Conservation (phyloP, 306 rosid species). For the Mimosa bimucronata region DNA sequence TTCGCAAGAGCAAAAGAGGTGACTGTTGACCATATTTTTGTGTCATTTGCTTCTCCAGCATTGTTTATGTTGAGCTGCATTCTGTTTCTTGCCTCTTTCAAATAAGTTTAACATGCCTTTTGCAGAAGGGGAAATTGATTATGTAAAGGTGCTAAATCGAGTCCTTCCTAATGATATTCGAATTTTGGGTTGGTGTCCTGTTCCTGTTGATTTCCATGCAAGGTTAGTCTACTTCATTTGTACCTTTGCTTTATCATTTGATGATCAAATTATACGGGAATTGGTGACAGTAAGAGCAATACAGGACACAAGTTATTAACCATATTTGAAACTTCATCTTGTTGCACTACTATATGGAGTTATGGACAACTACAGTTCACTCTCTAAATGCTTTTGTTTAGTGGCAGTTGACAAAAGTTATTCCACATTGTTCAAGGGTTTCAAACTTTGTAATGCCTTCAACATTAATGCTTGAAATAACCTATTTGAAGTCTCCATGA, state of each 20-base stretch:
- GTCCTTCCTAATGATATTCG: constrained; percentile 86
- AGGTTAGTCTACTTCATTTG: constrained; percentile 62
- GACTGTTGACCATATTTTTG: constrained; percentile 8
- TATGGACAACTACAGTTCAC: background rate
- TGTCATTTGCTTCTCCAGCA: background rate
- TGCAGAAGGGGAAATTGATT: constrained; percentile 83
- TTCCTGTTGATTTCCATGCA: constrained; percentile 83
- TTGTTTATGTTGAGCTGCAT: background rate
- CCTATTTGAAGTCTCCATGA: background rate
- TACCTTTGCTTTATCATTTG: constrained; percentile 33
- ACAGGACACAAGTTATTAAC: background rate
- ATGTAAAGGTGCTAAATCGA: constrained; percentile 87
- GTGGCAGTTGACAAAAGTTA: background rate
- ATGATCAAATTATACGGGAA: constrained; percentile 24
- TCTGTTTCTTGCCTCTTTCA: constrained; percentile 20
- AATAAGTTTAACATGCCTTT: constrained; percentile 26
- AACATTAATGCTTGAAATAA: background rate
- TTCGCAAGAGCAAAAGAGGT: constrained; percentile 17
- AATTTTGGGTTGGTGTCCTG: constrained; percentile 86
- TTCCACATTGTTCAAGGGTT: background rate
- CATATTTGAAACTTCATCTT: background rate
- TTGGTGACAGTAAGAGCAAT: constrained; percentile 29
- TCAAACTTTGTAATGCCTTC: background rate
- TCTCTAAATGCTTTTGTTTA: background rate
- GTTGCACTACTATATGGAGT: background rate